Evolutionary conservation across 208 protist species (phyloP), one percentile per base, ranked within the genome.

Genomic region (Herpetomonas muscarum): DNA sequence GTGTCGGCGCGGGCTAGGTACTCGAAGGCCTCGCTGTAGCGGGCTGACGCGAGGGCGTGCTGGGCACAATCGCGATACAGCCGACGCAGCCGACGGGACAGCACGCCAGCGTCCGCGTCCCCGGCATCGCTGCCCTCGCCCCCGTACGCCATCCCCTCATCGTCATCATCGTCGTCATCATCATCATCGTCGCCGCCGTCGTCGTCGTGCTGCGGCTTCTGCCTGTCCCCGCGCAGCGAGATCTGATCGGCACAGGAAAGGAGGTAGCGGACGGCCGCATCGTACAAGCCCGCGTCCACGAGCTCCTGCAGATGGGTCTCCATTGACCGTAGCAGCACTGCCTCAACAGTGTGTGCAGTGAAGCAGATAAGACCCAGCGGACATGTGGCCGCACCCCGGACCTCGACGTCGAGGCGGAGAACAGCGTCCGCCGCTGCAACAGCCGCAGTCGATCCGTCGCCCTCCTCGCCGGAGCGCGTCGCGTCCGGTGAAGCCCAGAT

Each of bases 1-100:
- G 55, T 77, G 46, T 49, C 53, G 0, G 67, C 52, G 4, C 64
- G 56, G 5, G 42, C 48, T 52, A 70, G 69, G 41, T 55, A 71
- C 32, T 26, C 34, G 52, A 70, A 75, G 19, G 67, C 67, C 47
- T 56, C 55, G 6, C 13, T 44, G 63, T 68, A 75, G 25, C 31
- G 41, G 28, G 46, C 51, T 0, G 10, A 1, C n/a, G 9, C 29
- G 39, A 65, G 59, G 9, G 73, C 73, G 51, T 74, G 59, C n/a
- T 21, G 26, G 32, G 63, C 73, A 37, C 58, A 59, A 13, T 17
- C 24, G n/a, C 44, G 47, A 59, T 69, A 67, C 3, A 80, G 21
- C 13, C 48, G 37, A 17, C 17, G n/a, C 32, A 61, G 32, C 41
- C 12, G 39, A 9, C 22, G 15, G 41, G 7, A 12, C 5, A 46